phyloP scores from a whole-genome alignment of 1,284 basidiomycete genomes.

The Apiotrichum gamsii region DNA sequence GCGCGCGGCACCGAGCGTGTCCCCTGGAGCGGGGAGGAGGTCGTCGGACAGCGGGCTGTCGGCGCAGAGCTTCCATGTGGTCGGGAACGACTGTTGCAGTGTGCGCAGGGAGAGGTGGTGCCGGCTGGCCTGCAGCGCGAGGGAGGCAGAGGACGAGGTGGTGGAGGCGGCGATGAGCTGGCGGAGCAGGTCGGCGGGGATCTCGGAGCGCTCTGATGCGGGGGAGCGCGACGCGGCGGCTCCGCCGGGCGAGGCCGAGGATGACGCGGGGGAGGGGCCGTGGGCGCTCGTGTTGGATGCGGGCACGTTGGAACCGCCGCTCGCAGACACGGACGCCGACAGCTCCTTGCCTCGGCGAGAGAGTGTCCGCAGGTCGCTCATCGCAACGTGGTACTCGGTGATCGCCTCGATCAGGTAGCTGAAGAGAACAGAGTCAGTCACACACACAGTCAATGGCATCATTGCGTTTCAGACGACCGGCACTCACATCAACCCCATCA shows the following conservation, averaged over 20 bases:
- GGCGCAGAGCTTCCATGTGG: slow-evolving; percentile 33
- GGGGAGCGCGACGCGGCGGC: slow-evolving; percentile 16
- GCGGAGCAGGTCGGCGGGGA: slow-evolving; percentile 31
- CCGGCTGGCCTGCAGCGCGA: slow-evolving; percentile 29
- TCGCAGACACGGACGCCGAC: not conserved
- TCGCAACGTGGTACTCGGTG: slow-evolving; percentile 28
- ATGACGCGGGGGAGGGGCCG: slow-evolving; percentile 19
- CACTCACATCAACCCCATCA: slow-evolving; percentile 45
- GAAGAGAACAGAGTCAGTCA: not conserved
- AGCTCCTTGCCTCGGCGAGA: slow-evolving; percentile 24
- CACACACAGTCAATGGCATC: too few relatives aligned
- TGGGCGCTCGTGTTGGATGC: slow-evolving; percentile 5
- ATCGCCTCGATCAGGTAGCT: slow-evolving; percentile 45
- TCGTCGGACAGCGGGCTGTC: slow-evolving; percentile 35
- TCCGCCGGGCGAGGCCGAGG: slow-evolving; percentile 13
- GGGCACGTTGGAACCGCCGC: slow-evolving; percentile 3
- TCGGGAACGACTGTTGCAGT: slow-evolving; percentile 29
- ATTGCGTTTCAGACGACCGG: not conserved
- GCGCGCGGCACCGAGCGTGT: slow-evolving; percentile 33
- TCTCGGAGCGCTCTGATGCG: slow-evolving; percentile 6
- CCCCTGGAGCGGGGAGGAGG: slow-evolving; percentile 28
- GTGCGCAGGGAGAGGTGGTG: slow-evolving; percentile 29
- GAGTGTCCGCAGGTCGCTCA: slow-evolving; percentile 29
- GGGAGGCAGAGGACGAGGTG: slow-evolving; percentile 18
- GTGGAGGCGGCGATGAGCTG: slow-evolving; percentile 26